Evolutionary conservation across 106 monocot species (phyloP), one percentile per base, ranked within the genome.

Genomic region (Allium cepa): DNA sequence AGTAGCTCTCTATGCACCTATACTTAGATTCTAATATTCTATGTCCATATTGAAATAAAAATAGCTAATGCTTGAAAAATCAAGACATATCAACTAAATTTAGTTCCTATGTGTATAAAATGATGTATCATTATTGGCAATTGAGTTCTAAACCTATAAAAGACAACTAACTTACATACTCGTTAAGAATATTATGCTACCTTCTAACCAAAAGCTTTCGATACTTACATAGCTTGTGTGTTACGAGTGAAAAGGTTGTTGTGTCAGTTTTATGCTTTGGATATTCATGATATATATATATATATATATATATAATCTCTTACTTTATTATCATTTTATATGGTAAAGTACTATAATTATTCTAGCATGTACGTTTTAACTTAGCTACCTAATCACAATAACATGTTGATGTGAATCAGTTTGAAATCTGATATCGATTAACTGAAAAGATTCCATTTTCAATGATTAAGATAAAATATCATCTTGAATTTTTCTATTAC

Each of bases 391-490:
- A 18, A 2, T 64, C n/a, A 47, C 46, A 16, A 50, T 66, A 50
- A 18, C 65, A 50, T 66, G 65, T 22, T 50, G 49, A 9, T 18
- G 12, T 66, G 17, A 50, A 50, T 50, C 15, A 48, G 17, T 64
- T 46, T 22, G 22, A 22, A 22, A 22, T 22, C 22, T 49, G 64
- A 64, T 26, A 64, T 36, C 64, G 46, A 48, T 66, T 66, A 50
- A 66, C 49, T 66, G 65, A 66, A 49, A 10, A 50, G 65, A 50
- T n/a, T 50, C 14, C 45, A 47, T 16, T 63, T 47, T 14, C 46
- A 11, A 63, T 1, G 15, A 12, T 55, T 55, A 12, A 15, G 53
- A 55, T 55, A 12, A 36, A 36, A 36, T 36, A 13, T 27, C 0
- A 27, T 26, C 26, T 15, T 8, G 14, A 3, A 15, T 10, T 10